phyloP scores from a whole-genome alignment of 2,329 filamentous ascomycete genomes.

The Botryosphaeria dothidea region DNA sequence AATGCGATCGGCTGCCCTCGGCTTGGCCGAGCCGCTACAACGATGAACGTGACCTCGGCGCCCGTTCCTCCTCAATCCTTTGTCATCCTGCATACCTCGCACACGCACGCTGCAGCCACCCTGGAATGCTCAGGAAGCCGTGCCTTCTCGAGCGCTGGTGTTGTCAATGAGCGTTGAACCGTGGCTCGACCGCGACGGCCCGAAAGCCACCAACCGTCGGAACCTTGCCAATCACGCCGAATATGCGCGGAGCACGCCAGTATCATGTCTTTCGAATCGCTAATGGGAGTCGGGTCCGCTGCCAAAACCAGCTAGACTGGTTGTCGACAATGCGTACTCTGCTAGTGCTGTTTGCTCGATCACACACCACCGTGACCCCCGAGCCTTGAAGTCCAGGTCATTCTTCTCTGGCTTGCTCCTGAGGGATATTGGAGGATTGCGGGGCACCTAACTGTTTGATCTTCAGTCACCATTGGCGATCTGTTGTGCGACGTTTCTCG shows the following conservation, averaged over 20 bases:
- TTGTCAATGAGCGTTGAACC: too few species aligned
- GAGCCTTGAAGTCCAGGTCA: too few species aligned
- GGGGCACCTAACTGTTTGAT: too few species aligned
- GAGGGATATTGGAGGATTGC: too few species aligned
- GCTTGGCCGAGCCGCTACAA: slow-evolving; percentile 1
- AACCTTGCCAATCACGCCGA: not conserved
- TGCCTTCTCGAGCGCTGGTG: not conserved
- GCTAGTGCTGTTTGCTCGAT: not conserved
- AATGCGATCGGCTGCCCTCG: slow-evolving; percentile 7
- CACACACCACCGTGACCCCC: too few species aligned
- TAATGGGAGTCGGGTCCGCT: not conserved
- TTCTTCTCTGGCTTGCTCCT: too few species aligned
- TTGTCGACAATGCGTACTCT: not conserved
- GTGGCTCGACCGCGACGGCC: not conserved
- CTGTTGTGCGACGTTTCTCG: too few species aligned
- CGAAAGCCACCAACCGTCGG: not conserved
- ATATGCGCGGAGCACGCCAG: slow-evolving; percentile 1
- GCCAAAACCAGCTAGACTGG: not conserved
- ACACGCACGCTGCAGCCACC: not conserved
- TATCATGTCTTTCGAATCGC: not conserved
- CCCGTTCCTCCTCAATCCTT: not conserved
- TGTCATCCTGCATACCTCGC: not conserved
- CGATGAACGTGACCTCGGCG: not conserved
- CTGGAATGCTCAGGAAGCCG: not conserved
- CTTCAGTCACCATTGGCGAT: too few species aligned